A percentile compares a stretch with the other conserved stretches of the same genome.
These are phyloP conservation scores for Canariomyces notabilis DNA, from an alignment of 2,329 filamentous ascomycete genomes.

Conservation along the genomic window DNA sequence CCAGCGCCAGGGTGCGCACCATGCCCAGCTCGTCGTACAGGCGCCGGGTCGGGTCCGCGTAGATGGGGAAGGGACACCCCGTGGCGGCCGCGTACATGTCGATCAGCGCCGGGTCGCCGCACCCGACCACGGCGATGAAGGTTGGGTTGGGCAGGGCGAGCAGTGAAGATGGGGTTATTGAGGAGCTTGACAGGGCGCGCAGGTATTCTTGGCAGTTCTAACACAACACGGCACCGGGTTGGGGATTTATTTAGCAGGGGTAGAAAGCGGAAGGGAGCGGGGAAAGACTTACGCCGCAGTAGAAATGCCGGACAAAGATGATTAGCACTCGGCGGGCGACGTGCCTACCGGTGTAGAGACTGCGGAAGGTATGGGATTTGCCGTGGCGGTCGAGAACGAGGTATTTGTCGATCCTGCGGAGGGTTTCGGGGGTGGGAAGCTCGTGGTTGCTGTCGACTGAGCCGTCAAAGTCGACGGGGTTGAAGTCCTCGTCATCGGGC, in stretches of 20 bases:
- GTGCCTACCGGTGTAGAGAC: slow-evolving; percentile 53
- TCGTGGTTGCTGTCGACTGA: slow-evolving; percentile 52
- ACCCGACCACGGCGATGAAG: slow-evolving; percentile 66
- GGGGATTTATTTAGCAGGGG: no score
- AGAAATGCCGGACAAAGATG: slow-evolving; percentile 75
- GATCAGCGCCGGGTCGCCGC: slow-evolving; percentile 64
- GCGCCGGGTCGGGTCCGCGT: slow-evolving; percentile 64
- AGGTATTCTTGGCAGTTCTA: slow-evolving; percentile 76
- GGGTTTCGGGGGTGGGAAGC: slow-evolving; percentile 44
- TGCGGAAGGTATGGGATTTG: slow-evolving; percentile 56
- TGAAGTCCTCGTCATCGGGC: slow-evolving; percentile 15
- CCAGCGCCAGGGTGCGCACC: slow-evolving; percentile 58
- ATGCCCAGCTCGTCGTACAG: slow-evolving; percentile 66
- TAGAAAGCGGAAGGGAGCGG: background rate
- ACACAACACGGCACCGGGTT: no score
- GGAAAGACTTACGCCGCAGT: slow-evolving; percentile 61
- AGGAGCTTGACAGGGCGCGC: slow-evolving; percentile 52
- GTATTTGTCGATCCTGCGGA: slow-evolving; percentile 50
- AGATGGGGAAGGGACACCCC: slow-evolving; percentile 66
- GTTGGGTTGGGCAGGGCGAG: slow-evolving; percentile 50
- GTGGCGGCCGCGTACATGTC: slow-evolving; percentile 59
- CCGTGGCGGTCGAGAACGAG: slow-evolving; percentile 58
- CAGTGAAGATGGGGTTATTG: slow-evolving; percentile 49
- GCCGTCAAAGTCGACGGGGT: slow-evolving; percentile 48
- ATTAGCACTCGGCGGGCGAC: slow-evolving; percentile 56